Evolutionary conservation across 108 stramenopile species (phyloP), one percentile per base, ranked within the genome.

Genomic region (Skeletonema costatum): DNA sequence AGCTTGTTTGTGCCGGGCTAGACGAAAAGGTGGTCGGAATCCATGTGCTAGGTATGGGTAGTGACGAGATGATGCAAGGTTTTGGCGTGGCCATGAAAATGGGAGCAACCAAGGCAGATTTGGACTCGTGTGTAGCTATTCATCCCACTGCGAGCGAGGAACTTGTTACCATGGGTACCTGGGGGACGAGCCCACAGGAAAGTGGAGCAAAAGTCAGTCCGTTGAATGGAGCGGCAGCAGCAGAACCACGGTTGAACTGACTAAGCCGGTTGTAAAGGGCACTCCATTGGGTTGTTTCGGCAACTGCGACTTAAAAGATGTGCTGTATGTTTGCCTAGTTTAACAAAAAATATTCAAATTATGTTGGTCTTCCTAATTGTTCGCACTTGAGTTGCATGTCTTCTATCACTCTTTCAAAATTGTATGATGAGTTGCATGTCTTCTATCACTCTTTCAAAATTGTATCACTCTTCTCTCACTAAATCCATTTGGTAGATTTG

Each of bases 21-120:
- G 84, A 92, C 4, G 97, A 98, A 73, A 81, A 78, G 44, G 96
- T 99, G 32, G 93, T 99, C 38, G 98, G 98, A 56, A 80, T 98
- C 8, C 98, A 99, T 75, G 82, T 92, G 9, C 91, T 97, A 50
- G 97, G 97, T 30, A 93, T 97, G 94, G 97, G 93, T 9, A 86
- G 90, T 1, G 98, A 98, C 77, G 98, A 99, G 85, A 93, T 99
- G 91, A 71, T 99, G 76, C 98, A 99, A 81, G 97, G 96, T 2
- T 89, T 92, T 68, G 92, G 87, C 16, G 87, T 93, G 39, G 92
- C 92, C 32, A 90, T 93, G 88, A 98, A 98, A 58, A 97, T 97
- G 87, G 97, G 93, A 50, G 89, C 89, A 21, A 95, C 98, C 65
- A 98, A 99, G 85, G 97, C 97, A 3, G 99, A 99, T 78, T 95